Evolutionary conservation across 371 early-diverging fungal genomes (phyloP), one percentile per base, ranked within the genome.

Genomic region (Apophysomyces ossiformis): DNA sequence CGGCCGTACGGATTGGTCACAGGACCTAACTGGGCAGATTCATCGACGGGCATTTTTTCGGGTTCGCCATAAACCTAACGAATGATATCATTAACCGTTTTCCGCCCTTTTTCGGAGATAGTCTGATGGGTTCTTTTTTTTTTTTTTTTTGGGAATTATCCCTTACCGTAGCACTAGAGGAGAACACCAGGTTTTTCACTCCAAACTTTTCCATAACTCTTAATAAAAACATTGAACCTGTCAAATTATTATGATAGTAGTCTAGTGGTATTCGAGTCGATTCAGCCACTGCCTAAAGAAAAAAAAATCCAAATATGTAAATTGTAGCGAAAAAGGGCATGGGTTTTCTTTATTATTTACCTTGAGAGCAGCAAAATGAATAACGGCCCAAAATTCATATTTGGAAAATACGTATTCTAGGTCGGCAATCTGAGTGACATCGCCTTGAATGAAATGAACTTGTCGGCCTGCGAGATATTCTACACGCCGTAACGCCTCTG

Each of bases 281-380:
- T 50, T 97, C 96, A 12, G 91, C 90, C 1, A 96, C 96, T 2
- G 94, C 92, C 84, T 80, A 7, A 41, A 41, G 7, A 12, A 1
- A 21, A 21, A 9, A 26, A 1, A 26, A 26, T 26, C 2, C 32
- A 26, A 26, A 26, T 26, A 26, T 26, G 32, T 26, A 26, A 26
- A 26, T 26, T 26, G 2, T 26, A 26, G 35, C 26, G 60, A 60
- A 45, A 35, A 43, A 37, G 1, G 16, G 50, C 58, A 32, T 18
- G 9, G 1, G 8, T 13, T 37, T 58, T 36, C 11, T 39, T 58
- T 58, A 21, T 16, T 32, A 8, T 58, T 36, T 68, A 77, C 81
- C 66, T 96, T 96, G 61, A 93, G 80, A 1, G 93, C 96, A 0
- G 96, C 96, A 74, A 96, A 95, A 72, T 96, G 96, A 68, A 96